Evolutionary conservation across 2,329 filamentous ascomycete genomes (phyloP).

Genomic region (Aureobasidium vineae): DNA sequence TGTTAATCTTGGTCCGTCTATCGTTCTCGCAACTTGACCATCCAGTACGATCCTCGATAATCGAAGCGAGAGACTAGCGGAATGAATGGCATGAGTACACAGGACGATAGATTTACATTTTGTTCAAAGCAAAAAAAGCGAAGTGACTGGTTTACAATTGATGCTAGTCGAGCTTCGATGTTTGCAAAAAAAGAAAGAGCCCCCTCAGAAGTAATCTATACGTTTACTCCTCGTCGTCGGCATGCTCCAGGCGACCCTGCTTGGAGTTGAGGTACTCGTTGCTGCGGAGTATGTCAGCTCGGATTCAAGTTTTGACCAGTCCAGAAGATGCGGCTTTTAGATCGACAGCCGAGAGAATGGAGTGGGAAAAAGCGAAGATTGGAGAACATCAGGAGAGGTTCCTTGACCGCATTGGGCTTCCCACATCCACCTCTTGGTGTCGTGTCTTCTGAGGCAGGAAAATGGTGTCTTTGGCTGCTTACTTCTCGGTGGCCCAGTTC

Average conservation of each 20-base stretch:
- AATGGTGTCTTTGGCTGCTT: slow-evolving; percentile 40
- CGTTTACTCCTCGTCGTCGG: slow-evolving; percentile 46
- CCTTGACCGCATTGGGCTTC: not conserved
- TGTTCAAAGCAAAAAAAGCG: not conserved
- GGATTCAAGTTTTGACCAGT: not conserved
- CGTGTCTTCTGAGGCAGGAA: slow-evolving; percentile 16
- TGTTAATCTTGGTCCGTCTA: not conserved
- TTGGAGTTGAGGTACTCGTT: slow-evolving; percentile 83
- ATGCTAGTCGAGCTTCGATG: slow-evolving; percentile 23
- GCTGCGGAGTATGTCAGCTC: slow-evolving; percentile 46
- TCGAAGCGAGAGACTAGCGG: not conserved
- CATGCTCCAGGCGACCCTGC: slow-evolving; percentile 60
- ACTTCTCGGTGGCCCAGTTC: slow-evolving; percentile 92
- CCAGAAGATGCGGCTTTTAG: not conserved
- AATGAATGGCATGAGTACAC: not conserved
- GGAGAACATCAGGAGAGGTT: not conserved
- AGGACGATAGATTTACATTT: slow-evolving; percentile 17
- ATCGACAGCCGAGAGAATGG: not conserved
- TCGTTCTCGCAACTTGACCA: not conserved
- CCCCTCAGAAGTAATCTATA: slow-evolving; percentile 1
- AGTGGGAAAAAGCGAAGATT: not conserved
- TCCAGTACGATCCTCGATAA: not conserved
- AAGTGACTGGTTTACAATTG: slow-evolving; percentile 25
- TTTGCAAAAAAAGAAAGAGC: slow-evolving; percentile 6
- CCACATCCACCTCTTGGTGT: slow-evolving; percentile 16